Evolutionary conservation across 345 rosid species (phyloP).

Genomic region (Microthlaspi erraticum): DNA sequence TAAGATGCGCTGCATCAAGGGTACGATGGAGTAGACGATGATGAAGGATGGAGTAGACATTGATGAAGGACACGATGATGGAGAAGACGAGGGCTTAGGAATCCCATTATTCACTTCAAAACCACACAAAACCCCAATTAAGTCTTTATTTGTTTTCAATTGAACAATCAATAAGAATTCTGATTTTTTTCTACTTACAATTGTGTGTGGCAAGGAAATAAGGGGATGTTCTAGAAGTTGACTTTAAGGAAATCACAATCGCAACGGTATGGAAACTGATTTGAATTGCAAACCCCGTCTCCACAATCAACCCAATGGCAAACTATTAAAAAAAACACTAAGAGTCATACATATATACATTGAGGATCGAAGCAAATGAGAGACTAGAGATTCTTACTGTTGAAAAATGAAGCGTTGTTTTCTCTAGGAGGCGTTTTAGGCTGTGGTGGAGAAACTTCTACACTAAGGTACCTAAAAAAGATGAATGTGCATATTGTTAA

Average conservation of each 20-base stretch:
- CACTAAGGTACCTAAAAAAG: slow-evolving; percentile 53
- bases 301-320: slow-evolving; percentile 80
- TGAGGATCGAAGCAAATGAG: background rate
- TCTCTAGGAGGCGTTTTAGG: slow-evolving; percentile 16
- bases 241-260: slow-evolving; percentile 50
- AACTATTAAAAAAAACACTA: slow-evolving; percentile 44
- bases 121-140: background rate
- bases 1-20: too few species aligned
- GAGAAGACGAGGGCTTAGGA: slow-evolving; percentile 14
- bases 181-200: slow-evolving; percentile 53
- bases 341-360: background rate
- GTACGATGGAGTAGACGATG: too few species aligned
- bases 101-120: slow-evolving; percentile 58
- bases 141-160: background rate
- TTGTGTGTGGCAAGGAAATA: slow-evolving; percentile 70
- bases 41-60: too few species aligned
- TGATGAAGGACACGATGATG: too few species aligned
- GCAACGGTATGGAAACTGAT: slow-evolving; percentile 53
- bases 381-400: slow-evolving; percentile 52
- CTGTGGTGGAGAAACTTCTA: slow-evolving; percentile 53
- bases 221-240: slow-evolving; percentile 66
- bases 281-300: slow-evolving; percentile 68
- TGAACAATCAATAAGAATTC: background rate
- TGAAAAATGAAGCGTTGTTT: slow-evolving; percentile 50
- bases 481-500: background rate